Evolutionary conservation across 805 yeast species (phyloP), one percentile per base, ranked within the genome.

Genomic region (Metschnikowia kofuensis): DNA sequence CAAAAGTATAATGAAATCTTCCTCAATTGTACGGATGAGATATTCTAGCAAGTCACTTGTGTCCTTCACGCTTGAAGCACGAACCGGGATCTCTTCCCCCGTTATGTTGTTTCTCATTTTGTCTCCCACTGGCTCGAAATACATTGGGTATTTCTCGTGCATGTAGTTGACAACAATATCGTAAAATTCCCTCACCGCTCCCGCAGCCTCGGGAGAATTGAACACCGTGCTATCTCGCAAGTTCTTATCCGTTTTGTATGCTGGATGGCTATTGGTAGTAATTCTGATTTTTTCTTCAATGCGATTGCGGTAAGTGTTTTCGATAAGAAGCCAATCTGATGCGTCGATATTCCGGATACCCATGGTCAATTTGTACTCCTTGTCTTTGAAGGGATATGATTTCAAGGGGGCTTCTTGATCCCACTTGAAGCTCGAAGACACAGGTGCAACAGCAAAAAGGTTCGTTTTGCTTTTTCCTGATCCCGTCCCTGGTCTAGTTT

Each of bases 301-400:
- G 7, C 54, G 44, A n/a, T 54, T 45, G 44, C 53, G 51, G 51
- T 73, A 72, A 4, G 67, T 58, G 30, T 71, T 63, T 40, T 72
- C 77, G 12, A 73, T 54, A 50, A 73, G 62, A 26, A 73, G 62
- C 76, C 76, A 73, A 45, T 73, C 76, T 40, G 71, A 68, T 2
- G 63, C 58, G 12, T 65, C 66, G 34, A 73, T 52, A 29, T 52
- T 47, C 40, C 47, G 51, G 32, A 58, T 56, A 2, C 59, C 58
- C 62, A 55, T 57, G 28, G 58, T 56, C 42, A 57, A 41, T 44
- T 57, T 57, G 56, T 84, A 82, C 41, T 70, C 77, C 13, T 80
- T 84, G 40, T 78, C 73, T 59, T 80, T 82, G 69, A 83, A 85
- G 1, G 89, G 89, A 28, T 56, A 56, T 10, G 56, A 48, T 30